Evolutionary conservation across 805 yeast genomes (phyloP), one percentile per base, ranked within the genome.

Genomic region (Suhomyces vadensis): DNA sequence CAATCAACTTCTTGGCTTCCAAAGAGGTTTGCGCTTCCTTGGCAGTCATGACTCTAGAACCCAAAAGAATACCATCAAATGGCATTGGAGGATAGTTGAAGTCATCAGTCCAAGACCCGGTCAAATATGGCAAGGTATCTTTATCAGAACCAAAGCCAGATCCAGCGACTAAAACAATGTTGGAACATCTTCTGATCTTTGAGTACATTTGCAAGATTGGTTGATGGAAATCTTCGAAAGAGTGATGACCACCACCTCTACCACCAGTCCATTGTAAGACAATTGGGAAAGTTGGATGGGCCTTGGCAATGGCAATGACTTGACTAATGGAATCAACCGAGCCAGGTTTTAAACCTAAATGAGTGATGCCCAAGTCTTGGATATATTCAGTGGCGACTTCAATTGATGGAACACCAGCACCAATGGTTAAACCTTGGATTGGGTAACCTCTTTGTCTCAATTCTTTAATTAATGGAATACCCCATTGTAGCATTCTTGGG

Each of bases 181-280:
- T 94, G 39, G 87, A 63, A 60, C 90, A 85, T 72, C 89, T 85
- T 79, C 99, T 87, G 60, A 94, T 86, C 75, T 86, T 85, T 54
- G 96, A 75, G 72, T 94, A 94, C 92, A 94, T 94, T 69, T 89
- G 96, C 63, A 94, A 74, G 55, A 94, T 80, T 55, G 99, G 98
- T 63, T 91, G 92, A 70, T 94, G 99, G 94, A 92, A 90, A 74
- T 94, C 99, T 78, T 94, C 99, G 63, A 83, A 94, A 40, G 98
- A 92, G 71, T 94, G 99, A 69, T 94, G 99, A 63, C 99, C 99
- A 80, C 99, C 99, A 75, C 97, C 99, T 80, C 99, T 91, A 70
- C 99, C 99, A 79, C 98, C 99, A 48, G 99, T 94, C 99, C 99
- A 94, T 77, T 94, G 99, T 58, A 94, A 74, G 44, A 94, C 92